Base-by-base conservation (phyloP, 148 eudicot species). In the Vaccinium myrtillus region DNA sequence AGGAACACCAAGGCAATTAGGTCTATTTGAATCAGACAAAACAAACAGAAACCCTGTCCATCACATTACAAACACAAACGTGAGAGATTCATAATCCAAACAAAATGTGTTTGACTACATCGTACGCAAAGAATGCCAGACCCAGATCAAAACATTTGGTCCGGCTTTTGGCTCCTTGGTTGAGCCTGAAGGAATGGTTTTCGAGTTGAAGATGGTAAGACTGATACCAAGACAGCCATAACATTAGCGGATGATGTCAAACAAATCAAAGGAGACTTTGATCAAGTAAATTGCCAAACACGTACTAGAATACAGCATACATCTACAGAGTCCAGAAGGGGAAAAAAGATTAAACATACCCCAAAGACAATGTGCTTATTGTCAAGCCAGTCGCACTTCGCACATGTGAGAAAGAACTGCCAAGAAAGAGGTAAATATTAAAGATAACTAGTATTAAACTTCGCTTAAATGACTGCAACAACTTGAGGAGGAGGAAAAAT, bases 361-460 rank as follows among this genome's bases (percentile, higher is more conserved):
- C 99, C 98, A 70, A 96, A 96, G 19, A 96, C 98, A 21, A 94
- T 97, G 85, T 96, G 98, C 91, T 94, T 96, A 79, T 96, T 92
- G 91, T 96, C 99, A 71, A 96, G 97, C 99, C 99, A 96, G 65
- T 94, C 98, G 54, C 98, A 96, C 89, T 96, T 96, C 15, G 99
- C 93, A 80, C 99, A 96, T 27, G 98, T 91, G 74, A 96, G 84
- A 83, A 94, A 96, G 87, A 94, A 96, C 98, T 96, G 95, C 94
- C 88, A 80, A 78, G 51, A 19, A 65, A 18, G 21, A 61, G 74
- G 65, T 48, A 14, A 43, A 2, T 5, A 59, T 1, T 23, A 21
- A n/a, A 8, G 18, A 39, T 30, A 30, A n/a, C 14, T 9, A 27
- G 36, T 30, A 65, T 65, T n/a, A 23, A 6, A 12, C 50, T n/a